Evolutionary conservation across 208 protist genomes (phyloP).

Genomic region (Trypanosoma caninum): DNA sequence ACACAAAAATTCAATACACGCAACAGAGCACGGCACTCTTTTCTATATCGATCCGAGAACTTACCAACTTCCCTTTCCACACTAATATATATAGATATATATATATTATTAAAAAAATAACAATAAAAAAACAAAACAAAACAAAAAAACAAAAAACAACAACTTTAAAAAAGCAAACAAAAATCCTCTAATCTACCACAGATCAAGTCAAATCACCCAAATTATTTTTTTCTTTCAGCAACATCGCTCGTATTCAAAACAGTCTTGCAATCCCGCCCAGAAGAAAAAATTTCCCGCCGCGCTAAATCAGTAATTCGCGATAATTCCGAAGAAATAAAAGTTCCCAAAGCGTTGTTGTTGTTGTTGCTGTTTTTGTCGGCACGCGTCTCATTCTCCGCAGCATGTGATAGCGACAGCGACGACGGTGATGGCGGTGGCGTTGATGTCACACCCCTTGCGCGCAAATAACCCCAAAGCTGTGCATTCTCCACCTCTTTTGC

Average conservation of each 20-base stretch:
- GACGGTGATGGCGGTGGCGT: not conserved
- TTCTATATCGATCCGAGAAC: too few species aligned
- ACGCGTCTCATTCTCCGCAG: not conserved
- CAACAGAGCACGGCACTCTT: too few species aligned
- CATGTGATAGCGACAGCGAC: not conserved
- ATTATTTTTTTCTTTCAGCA: too few species aligned
- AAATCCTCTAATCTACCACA: too few species aligned
- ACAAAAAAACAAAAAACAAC: too few species aligned
- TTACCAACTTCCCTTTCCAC: too few species aligned
- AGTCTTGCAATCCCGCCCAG: not conserved
- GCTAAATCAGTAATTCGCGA: not conserved
- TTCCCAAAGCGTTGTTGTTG: not conserved
- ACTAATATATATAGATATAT: too few species aligned
- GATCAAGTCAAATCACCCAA: too few species aligned
- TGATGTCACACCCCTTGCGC: constrained; percentile 5
- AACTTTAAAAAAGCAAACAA: too few species aligned
- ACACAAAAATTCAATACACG: not conserved
- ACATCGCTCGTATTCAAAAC: too few species aligned
- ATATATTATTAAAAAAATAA: too few species aligned
- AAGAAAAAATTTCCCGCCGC: not conserved
- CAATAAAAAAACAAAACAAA: too few species aligned
- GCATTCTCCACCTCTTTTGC: constrained; percentile 71
- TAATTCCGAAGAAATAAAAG: not conserved
- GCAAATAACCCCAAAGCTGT: constrained; percentile 40
- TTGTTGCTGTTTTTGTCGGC: not conserved